phyloP scores from a whole-genome alignment of 2,329 filamentous ascomycete species.

The Pseudogymnoascus sp. region DNA sequence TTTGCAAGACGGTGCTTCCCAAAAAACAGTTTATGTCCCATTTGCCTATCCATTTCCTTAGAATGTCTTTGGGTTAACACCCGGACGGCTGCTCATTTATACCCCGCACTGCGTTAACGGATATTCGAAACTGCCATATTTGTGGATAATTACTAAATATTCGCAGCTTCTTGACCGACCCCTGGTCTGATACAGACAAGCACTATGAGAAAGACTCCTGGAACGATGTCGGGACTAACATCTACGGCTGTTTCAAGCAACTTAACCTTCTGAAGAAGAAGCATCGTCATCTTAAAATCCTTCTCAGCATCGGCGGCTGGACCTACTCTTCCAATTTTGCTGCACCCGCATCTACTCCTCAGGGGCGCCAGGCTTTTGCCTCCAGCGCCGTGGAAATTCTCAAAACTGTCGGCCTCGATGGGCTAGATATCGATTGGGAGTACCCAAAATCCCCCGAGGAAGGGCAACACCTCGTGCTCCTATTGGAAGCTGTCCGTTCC shows the following conservation, averaged over 20 bases:
- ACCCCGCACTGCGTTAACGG: background rate
- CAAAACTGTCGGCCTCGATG: constrained; percentile 72
- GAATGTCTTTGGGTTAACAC: background rate
- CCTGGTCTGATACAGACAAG: constrained; percentile 66
- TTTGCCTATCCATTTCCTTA: background rate
- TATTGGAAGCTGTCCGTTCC: constrained; percentile 48
- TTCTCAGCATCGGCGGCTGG: constrained; percentile 88
- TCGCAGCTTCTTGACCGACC: constrained; percentile 46
- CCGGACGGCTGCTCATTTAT: background rate
- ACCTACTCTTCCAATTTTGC: constrained; percentile 82
- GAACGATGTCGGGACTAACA: constrained; percentile 68
- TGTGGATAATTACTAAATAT: constrained; percentile 7
- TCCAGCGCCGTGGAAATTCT: constrained; percentile 66
- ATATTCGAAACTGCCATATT: background rate
- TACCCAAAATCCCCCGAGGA: constrained; percentile 51
- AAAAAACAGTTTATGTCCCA: background rate
- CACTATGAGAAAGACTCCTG: constrained; percentile 61
- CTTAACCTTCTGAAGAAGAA: constrained; percentile 74
- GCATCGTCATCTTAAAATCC: constrained; percentile 76
- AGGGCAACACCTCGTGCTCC: constrained; percentile 51
- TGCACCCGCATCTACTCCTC: constrained; percentile 61
- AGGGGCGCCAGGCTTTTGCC: constrained; percentile 67
- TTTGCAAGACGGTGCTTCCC: background rate
- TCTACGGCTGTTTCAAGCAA: constrained; percentile 87
- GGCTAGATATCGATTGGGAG: constrained; percentile 64